Evolutionary conservation across 1,139 yeast genomes (phyloP).

Genomic region (Zygoascus sp.): DNA sequence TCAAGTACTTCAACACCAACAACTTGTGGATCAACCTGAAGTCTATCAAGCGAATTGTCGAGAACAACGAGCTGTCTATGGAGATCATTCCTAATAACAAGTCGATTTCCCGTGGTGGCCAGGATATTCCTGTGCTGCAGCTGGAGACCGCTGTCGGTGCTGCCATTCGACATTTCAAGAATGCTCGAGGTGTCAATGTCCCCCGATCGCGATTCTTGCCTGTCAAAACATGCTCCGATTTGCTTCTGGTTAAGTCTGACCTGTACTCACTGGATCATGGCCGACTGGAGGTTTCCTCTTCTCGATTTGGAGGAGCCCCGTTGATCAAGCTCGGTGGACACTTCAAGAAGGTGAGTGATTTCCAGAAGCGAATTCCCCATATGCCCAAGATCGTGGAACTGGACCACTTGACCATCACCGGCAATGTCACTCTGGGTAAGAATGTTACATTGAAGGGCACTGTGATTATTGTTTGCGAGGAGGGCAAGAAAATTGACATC

Average conservation of each 20-base stretch:
- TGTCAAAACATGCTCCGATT: slow-evolving; percentile 93
- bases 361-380: slow-evolving; percentile 86
- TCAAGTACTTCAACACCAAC: slow-evolving; percentile 96
- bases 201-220: slow-evolving; percentile 98
- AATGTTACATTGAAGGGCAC: slow-evolving; percentile 92
- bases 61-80: slow-evolving; percentile 73
- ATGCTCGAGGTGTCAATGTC: slow-evolving; percentile 97
- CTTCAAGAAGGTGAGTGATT: slow-evolving; percentile 90
- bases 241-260: slow-evolving; percentile 93
- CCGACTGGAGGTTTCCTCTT: slow-evolving; percentile 74
- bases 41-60: slow-evolving; percentile 90
- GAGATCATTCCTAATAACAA: slow-evolving; percentile 96
- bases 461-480: slow-evolving; percentile 94
- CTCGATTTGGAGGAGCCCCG: slow-evolving; percentile 87
- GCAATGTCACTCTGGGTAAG: slow-evolving; percentile 89
- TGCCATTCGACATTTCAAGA: slow-evolving; percentile 90
- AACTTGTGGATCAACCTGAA: slow-evolving; percentile 95
- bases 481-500: slow-evolving; percentile 93
- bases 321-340: slow-evolving; percentile 94
- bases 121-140: slow-evolving; percentile 82
- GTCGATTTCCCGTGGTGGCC: slow-evolving; percentile 69
- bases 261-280: slow-evolving; percentile 90
- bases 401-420: slow-evolving; percentile 96
- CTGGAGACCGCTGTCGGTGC: slow-evolving; percentile 99
- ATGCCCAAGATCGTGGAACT: slow-evolving; percentile 95